Evolutionary conservation across 306 rosid species (phyloP), one percentile per base, ranked within the genome.

Genomic region (Cicer pinnatifidum): DNA sequence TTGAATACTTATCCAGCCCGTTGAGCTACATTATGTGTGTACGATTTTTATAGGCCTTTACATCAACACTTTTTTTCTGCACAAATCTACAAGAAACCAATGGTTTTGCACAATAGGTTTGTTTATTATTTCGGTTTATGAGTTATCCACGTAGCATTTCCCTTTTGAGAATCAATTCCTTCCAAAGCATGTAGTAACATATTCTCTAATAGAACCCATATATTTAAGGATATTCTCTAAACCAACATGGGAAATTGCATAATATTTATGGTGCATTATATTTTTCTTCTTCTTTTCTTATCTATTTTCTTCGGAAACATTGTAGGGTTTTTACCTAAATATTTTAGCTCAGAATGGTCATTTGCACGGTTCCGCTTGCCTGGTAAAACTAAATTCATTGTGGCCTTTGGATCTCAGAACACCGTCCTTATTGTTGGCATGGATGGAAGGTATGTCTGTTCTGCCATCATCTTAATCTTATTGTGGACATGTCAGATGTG

Each of bases 291-390:
- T 17, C 75, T 72, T 53, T 46, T 17, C 75, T 72, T 53, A 72
- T 59, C 51, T 7, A 6, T 73, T 40, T 54, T 77, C 75, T 72
- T 28, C 60, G 70, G 69, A 52, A 11, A 13, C 44, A 64, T 70
- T 69, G 72, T 69, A 94, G 99, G 99, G 70, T 86, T 89, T 64
- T 81, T 94, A 72, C 99, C 99, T 69, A 94, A 90, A 87, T 94
- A 94, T 80, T 94, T 94, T 75, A 94, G 99, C 88, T 94, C 97
- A 11, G 99, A 94, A 80, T 90, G 99, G 99, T 94, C 99, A 75
- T 89, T 94, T 86, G 92, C 99, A 13, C 95, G 59, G 83, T 88
- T 89, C 86, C 99, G 63, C 84, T 81, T 91, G 75, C 92, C 95
- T 48, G 96, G 87, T 69, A 86, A 75, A 72, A 82, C 91, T 39